Evolutionary conservation across 352 stramenopile genomes (phyloP).

Genomic region (Globisporangium perplexum): DNA sequence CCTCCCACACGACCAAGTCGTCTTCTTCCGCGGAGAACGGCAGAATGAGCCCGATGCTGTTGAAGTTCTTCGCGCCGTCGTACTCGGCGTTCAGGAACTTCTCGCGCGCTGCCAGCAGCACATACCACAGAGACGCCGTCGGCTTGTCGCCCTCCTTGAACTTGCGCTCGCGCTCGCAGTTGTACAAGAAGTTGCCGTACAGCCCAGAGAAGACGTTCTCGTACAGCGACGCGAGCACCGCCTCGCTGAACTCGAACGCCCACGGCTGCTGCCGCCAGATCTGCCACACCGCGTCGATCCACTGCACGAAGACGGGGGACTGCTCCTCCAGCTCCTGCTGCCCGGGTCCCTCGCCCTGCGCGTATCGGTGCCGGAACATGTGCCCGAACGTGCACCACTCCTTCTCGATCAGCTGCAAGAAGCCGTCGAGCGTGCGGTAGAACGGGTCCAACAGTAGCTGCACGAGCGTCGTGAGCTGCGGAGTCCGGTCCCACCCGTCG

Average conservation of each 20-base stretch:
- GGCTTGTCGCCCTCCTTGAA: conserved; percentile 51
- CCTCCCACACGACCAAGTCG: conserved; percentile 77
- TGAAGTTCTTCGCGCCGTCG: conserved; percentile 79
- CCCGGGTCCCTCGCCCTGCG: conserved; percentile 91
- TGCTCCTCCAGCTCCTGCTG: conserved; percentile 95
- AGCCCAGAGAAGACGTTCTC: conserved; percentile 95
- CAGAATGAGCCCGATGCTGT: conserved; percentile 74
- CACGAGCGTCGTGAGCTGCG: conserved; percentile 93
- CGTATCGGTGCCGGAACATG: conserved; percentile 96
- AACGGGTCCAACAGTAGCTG: conserved; percentile 98
- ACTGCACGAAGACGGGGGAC: conserved; percentile 99
- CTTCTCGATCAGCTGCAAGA: conserved; percentile 97
- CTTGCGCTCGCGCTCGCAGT: conserved; percentile 88
- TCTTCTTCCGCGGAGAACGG: conserved; percentile 82
- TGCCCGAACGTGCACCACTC: conserved; percentile 99
- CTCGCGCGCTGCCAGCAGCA: conserved; percentile 51
- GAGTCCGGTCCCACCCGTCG: conserved; percentile 98
- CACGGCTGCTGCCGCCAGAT: conserved; percentile 95
- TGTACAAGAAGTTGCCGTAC: conserved; percentile 98
- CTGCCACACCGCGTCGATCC: conserved; percentile 98
- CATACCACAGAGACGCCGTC: conserved; percentile 71
- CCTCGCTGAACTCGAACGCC: conserved; percentile 98
- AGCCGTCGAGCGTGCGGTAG: conserved; percentile 95
- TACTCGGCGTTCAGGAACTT: conserved; percentile 83
- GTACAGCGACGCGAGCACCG: conserved; percentile 89